Evolutionary conservation across 2,329 filamentous ascomycete genomes (phyloP), one percentile per base, ranked within the genome.

Genomic region (Pestalotiopsis sp.): DNA sequence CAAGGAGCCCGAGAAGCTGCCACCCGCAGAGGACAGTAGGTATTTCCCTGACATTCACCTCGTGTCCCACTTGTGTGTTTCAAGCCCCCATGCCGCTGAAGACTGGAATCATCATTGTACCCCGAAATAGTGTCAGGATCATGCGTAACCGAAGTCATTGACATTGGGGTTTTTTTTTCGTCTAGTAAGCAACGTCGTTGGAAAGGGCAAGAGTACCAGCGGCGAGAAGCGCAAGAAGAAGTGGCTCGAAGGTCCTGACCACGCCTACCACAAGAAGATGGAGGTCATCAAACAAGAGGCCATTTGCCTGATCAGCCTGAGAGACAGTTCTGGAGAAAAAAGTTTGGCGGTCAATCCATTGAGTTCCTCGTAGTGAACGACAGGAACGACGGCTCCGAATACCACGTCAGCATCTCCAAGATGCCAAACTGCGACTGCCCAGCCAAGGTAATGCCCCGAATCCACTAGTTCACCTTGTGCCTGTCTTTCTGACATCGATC

Each of bases 141-240:
- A 30, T 30, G 7, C 30, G 30, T 9, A 30, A 30, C 30, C 30
- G 2, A 30, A 30, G 30, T 9, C 30, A 30, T 4, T 52, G 20
- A 52, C 44, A 2, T 52, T n/a, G 6, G 9, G 44, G 10, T n/a
- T 9, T 5, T n/a, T 22, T n/a, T 9, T 5, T n/a, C 17, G 7
- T n/a, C 7, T n/a, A 52, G 56, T 58, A 24, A 58, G 56, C 56
- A 26, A 9, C 10, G 9, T 58, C 10, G 56, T 35, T 35, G 56
- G 56, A 11, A 58, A 58, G 26, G 56, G 22, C 22, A 58, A 58
- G 56, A 58, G 56, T 35, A 24, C 22, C 6, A 13, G 14, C 11
- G 56, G 56, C 14, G 56, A 58, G 56, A 58, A 58, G 56, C 56
- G 56, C 56, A 58, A 58, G 56, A 58, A 35, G 26, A 58, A 58